Conservation (phyloP, 208 protist species). For the Leishmania martiniquensis region DNA sequence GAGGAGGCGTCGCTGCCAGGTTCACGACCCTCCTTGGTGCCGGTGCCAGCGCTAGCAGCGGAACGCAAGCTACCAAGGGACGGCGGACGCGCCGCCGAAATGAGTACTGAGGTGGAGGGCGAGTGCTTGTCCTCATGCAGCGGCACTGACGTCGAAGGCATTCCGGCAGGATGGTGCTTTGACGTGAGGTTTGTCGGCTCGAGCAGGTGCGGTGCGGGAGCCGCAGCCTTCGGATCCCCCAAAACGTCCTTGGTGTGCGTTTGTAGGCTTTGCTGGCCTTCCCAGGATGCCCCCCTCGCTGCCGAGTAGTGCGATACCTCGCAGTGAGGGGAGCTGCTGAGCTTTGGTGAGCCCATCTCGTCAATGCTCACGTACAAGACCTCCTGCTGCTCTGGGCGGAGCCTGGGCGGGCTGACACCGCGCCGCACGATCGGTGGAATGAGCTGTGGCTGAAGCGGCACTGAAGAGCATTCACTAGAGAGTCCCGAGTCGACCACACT, state of each 20-base stretch:
- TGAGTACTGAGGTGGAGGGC: neutral
- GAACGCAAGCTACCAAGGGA: neutral
- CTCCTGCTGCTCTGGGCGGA: conserved; percentile 1
- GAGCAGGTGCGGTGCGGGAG: neutral
- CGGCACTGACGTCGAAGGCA: conserved; percentile 9
- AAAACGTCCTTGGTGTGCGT: neutral
- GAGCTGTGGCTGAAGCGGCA: conserved; percentile 28
- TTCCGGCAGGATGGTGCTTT: conserved; percentile 1
- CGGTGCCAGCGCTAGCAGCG: neutral
- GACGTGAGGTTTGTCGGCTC: conserved; percentile 7
- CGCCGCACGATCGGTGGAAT: conserved; percentile 26
- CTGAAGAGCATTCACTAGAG: conserved; percentile 30
- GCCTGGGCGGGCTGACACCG: conserved; percentile 7
- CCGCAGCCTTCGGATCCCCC: neutral
- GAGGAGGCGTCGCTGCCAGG: neutral
- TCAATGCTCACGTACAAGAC: conserved; percentile 9
- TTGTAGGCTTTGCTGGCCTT: neutral
- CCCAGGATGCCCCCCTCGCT: neutral
- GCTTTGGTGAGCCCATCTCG: neutral
- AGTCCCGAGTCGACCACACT: neutral
- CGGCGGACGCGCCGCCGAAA: neutral
- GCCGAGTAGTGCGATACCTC: neutral
- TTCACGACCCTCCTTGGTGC: neutral
- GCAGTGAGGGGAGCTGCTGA: conserved; percentile 10
- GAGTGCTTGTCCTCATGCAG: neutral